A percentile compares a stretch with the other conserved stretches of the same genome.
phyloP scores from a whole-genome alignment of 768 basidiomycete species.

The Pleurotus djamor region DNA sequence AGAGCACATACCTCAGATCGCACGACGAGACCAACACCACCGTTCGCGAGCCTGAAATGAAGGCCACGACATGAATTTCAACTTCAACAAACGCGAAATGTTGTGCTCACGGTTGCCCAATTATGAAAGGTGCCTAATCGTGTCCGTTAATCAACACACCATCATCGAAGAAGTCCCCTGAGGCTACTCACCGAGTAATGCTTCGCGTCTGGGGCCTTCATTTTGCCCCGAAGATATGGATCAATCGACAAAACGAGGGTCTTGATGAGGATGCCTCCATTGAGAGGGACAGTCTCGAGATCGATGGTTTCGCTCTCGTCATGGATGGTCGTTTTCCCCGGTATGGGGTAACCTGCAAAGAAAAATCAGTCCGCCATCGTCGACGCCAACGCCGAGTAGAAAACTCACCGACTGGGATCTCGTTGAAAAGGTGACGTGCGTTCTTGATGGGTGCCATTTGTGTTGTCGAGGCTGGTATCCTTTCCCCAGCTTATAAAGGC shows the following conservation, averaged over 20 bases:
- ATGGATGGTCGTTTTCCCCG: slow-evolving; percentile 35
- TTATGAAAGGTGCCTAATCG: slow-evolving; percentile 7
- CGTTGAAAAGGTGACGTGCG: slow-evolving; percentile 6
- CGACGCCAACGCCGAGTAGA: neutral
- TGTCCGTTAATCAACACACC: too few relatives aligned
- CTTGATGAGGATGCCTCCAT: slow-evolving; percentile 41
- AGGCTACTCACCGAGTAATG: slow-evolving; percentile 15
- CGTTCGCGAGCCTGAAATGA: slow-evolving; percentile 11
- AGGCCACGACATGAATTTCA: neutral
- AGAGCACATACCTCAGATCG: slow-evolving; percentile 13
- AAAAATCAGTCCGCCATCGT: too few relatives aligned
- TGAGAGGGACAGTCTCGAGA: slow-evolving; percentile 31
- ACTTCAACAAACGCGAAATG: neutral
- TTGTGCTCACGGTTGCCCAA: slow-evolving; percentile 21
- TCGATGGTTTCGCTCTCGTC: slow-evolving; percentile 41
- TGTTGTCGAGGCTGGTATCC: neutral
- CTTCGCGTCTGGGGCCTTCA: slow-evolving; percentile 24
- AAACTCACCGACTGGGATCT: slow-evolving; percentile 3
- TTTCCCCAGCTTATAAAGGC: too few relatives aligned
- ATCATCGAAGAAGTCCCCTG: neutral
- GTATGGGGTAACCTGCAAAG: slow-evolving; percentile 11
- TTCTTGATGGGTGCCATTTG: slow-evolving; percentile 22
- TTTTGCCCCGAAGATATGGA: slow-evolving; percentile 36
- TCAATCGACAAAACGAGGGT: slow-evolving; percentile 43
- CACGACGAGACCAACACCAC: slow-evolving; percentile 18